Base-by-base conservation (phyloP, 2,329 filamentous ascomycete genomes). In the Didymella pomorum region DNA sequence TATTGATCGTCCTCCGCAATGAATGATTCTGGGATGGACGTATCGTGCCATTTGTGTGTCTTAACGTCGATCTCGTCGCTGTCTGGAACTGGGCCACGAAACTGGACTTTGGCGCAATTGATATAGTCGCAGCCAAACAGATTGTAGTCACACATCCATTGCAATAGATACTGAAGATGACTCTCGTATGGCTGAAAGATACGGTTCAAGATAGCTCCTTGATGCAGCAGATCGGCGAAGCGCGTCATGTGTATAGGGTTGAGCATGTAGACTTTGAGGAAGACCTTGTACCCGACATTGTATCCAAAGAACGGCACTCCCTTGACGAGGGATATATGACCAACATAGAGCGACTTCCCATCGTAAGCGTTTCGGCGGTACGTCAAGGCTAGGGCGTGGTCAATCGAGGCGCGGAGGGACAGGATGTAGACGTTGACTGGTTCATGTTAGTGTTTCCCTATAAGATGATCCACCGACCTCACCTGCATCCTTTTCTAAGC, bases 141-240 rank as follows among this genome's bases (percentile, higher is more conserved):
- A 73, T 97, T 99, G 81, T 96, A 99, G 76, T 99, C 96, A 64
- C 89, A 90, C 95, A 99, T 98, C 86, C 96, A 99, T 78, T 99
- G 96, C 10, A 95, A 83, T 9, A 97, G 80, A 74, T 93, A 98
- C 72, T 97, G 92, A 61, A 98, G 77, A 74, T 99, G 96, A 18
- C 91, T 93, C 78, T 99, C 95, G 72, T 95, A 96, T 0, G 95
- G 94, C 71, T 98, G 94, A 42, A 99, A 89, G 23, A 86, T 84
- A 58, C 85, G 86, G 72, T 91, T 91, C 86, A 98, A 86, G 42
- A 99, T 88, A 28, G 89, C 89, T 8, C 95, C 95, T 76, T 97
- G 93, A 18, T 91, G 88, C 41, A 99, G 82, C 46, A 99, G 82
- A 71, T 98, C 93, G 25, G 91, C 87, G 58, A 98, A 82, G 29